Conservation (phyloP, 2,329 filamentous ascomycete genomes). For the Diaporthe citri region DNA sequence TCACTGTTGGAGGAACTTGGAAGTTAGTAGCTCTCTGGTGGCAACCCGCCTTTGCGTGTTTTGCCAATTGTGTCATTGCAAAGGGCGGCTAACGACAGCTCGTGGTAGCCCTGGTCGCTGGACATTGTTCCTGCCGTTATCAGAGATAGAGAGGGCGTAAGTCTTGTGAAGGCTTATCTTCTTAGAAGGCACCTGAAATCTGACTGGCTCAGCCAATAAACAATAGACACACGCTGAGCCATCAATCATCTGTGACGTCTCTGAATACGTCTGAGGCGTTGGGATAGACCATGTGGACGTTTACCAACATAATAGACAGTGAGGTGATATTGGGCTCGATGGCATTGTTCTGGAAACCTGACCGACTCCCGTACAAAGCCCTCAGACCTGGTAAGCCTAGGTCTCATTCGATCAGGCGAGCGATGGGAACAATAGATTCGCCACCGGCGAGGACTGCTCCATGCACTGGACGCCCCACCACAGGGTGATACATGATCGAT, state of each 20-base stretch:
- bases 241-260: not conserved
- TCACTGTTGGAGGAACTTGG: too few species aligned
- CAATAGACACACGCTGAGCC: not conserved
- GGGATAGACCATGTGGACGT: not conserved
- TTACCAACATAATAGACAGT: too few species aligned
- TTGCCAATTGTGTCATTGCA: not conserved
- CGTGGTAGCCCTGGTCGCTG: not conserved
- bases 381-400: not conserved
- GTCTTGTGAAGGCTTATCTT: not conserved
- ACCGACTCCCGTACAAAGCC: slow-evolving; percentile 7
- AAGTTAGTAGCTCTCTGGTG: not conserved
- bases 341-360: not conserved
- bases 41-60: not conserved
- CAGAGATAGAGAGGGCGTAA: not conserved
- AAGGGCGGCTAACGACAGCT: not conserved
- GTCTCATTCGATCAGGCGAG: not conserved
- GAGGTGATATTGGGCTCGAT: not conserved
- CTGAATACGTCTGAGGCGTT: not conserved
- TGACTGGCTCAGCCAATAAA: not conserved
- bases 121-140: not conserved
- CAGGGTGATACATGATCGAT: too few species aligned
- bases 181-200: not conserved
- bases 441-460: not conserved
- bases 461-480: not conserved
- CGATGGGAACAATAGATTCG: not conserved